Percentiles rank a stretch among this genome's conserved stretches.
phyloP scores from a whole-genome alignment of 2,329 filamentous ascomycete species.

The Ascochyta clinopodiicola region DNA sequence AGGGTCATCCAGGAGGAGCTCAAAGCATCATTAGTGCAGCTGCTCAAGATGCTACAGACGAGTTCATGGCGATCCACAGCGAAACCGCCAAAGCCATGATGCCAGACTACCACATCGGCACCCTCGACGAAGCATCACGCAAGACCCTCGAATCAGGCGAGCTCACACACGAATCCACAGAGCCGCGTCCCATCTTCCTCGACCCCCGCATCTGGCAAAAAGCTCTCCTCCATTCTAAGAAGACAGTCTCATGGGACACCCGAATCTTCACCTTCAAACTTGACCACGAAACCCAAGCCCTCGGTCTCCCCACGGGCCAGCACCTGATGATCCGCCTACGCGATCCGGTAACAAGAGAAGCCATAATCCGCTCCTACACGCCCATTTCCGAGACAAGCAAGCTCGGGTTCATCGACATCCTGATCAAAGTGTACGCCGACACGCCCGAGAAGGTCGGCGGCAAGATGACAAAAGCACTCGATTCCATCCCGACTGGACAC shows the following conservation, averaged over 20 bases:
- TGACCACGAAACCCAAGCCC: slow-evolving; percentile 70
- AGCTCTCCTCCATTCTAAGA: slow-evolving; percentile 72
- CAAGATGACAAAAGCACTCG: slow-evolving; percentile 81
- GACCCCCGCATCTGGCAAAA: slow-evolving; percentile 76
- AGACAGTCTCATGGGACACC: slow-evolving; percentile 75
- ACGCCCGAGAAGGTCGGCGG: slow-evolving; percentile 67
- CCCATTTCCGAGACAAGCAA: slow-evolving; percentile 72
- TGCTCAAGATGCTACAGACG: slow-evolving; percentile 82
- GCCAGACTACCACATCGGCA: slow-evolving; percentile 82
- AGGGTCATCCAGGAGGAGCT: slow-evolving; percentile 84
- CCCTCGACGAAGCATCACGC: slow-evolving; percentile 68
- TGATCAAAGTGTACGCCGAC: slow-evolving; percentile 83
- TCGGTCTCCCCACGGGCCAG: slow-evolving; percentile 84
- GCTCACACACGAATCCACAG: slow-evolving; percentile 50
- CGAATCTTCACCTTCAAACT: slow-evolving; percentile 82
- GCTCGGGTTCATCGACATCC: slow-evolving; percentile 71
- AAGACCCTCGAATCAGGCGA: slow-evolving; percentile 59
- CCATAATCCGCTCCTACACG: slow-evolving; percentile 86
- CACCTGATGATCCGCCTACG: slow-evolving; percentile 84
- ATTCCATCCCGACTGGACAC: slow-evolving; percentile 73
- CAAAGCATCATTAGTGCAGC: slow-evolving; percentile 83
- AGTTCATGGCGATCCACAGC: slow-evolving; percentile 91
- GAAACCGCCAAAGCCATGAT: slow-evolving; percentile 94
- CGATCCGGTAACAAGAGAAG: slow-evolving; percentile 72
- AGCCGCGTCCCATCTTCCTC: slow-evolving; percentile 69